phyloP scores from a whole-genome alignment of 148 eudicot genomes.

The Talinum fruticosum region DNA sequence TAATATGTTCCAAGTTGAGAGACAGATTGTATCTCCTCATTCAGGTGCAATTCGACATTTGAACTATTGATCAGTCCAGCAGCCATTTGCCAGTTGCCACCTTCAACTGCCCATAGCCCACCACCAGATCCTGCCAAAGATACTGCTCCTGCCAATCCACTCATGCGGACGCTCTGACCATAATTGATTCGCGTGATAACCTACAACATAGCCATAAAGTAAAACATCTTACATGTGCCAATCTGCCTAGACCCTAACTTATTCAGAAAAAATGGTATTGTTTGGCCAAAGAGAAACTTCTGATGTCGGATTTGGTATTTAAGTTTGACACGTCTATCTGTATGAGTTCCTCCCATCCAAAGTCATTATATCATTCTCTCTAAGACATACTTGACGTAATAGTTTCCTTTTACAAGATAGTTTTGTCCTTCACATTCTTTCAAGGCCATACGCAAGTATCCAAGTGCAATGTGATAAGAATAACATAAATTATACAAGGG shows the following conservation, averaged over 20 bases:
- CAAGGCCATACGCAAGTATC: neutral
- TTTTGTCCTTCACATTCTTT: neutral
- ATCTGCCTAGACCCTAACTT: neutral
- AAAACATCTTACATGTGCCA: neutral
- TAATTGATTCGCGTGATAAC: constrained; percentile 90
- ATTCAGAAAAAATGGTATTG: neutral
- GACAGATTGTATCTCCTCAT: constrained; percentile 74
- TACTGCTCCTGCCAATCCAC: constrained; percentile 96
- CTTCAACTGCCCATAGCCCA: constrained; percentile 82
- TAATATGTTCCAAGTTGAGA: constrained; percentile 61
- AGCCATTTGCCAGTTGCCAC: constrained; percentile 95
- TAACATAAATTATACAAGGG: neutral
- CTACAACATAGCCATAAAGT: constrained; percentile 33
- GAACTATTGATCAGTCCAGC: constrained; percentile 68
- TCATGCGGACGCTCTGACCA: constrained; percentile 83
- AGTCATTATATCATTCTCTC: neutral
- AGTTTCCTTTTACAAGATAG: neutral
- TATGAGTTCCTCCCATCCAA: neutral
- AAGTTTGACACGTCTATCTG: neutral
- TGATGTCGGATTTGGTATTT: neutral
- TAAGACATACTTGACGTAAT: neutral
- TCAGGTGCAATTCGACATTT: constrained; percentile 60
- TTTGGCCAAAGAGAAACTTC: neutral
- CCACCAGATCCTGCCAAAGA: constrained; percentile 91
- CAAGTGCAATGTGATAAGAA: too few species aligned